Conservation (phyloP, 306 rosid species). For the Styphnolobium japonicum region DNA sequence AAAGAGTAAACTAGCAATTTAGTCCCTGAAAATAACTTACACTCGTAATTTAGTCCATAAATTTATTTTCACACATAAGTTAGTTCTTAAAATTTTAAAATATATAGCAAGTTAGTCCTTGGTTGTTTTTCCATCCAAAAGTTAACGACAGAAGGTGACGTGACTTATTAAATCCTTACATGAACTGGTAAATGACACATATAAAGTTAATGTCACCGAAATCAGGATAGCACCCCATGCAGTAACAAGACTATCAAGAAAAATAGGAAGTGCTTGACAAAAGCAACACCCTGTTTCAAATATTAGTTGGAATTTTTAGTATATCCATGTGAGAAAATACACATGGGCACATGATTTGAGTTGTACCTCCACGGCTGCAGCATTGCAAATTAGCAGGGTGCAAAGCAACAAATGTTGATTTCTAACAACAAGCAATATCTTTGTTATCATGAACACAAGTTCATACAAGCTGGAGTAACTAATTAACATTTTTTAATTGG, state of each 20-base stretch:
- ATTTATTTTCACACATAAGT: no score
- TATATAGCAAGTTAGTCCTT: no score
- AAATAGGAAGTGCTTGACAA: slow-evolving; percentile 85
- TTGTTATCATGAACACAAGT: slow-evolving; percentile 40
- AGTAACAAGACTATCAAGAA: slow-evolving; percentile 69
- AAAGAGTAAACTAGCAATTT: no score
- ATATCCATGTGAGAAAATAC: background rate
- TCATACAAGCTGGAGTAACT: background rate
- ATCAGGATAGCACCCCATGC: slow-evolving; percentile 81
- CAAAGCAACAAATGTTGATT: slow-evolving; percentile 87
- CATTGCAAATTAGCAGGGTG: slow-evolving; percentile 88
- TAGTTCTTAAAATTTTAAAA: no score
- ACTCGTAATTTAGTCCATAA: no score
- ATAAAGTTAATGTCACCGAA: slow-evolving; percentile 86
- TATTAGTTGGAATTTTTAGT: background rate
- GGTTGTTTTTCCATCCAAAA: no score
- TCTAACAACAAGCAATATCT: slow-evolving; percentile 90
- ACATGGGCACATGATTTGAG: background rate
- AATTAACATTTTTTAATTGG: no score
- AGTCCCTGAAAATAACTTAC: no score
- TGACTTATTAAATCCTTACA: no score
- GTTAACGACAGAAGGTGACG: no score
- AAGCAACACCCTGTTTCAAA: slow-evolving; percentile 21
- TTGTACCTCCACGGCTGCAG: slow-evolving; percentile 93
- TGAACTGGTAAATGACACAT: no score